Evolutionary conservation across 805 yeast species (phyloP).

Genomic region (Wickerhamomyces alni): DNA sequence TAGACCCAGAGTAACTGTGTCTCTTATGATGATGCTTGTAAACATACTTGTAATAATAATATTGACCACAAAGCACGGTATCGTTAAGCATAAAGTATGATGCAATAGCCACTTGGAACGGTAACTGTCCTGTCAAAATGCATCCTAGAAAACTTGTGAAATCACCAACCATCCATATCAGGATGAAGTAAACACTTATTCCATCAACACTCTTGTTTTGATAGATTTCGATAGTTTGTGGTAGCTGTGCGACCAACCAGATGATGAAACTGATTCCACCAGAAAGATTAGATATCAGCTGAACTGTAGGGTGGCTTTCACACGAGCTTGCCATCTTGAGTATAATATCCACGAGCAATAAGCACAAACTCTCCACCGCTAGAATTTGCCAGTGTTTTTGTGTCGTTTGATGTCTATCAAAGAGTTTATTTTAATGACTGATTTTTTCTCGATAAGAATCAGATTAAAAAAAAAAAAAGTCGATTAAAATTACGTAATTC

Average conservation of each 20-base stretch:
- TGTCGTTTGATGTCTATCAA: too few species aligned
- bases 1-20: slow-evolving; percentile 2
- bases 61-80: slow-evolving; percentile 60
- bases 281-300: slow-evolving; percentile 28
- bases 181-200: slow-evolving; percentile 44
- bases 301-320: slow-evolving; percentile 8
- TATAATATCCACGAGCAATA: background rate
- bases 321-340: slow-evolving; percentile 6
- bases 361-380: too few species aligned
- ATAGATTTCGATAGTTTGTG: slow-evolving; percentile 52
- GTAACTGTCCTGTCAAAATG: slow-evolving; percentile 64
- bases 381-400: too few species aligned
- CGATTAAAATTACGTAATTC: too few species aligned
- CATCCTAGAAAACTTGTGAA: slow-evolving; percentile 61
- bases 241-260: slow-evolving; percentile 45
- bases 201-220: slow-evolving; percentile 55
- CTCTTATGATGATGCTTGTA: slow-evolving; percentile 23
- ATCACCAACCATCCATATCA: slow-evolving; percentile 40
- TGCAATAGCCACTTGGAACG: slow-evolving; percentile 74
- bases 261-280: slow-evolving; percentile 40
- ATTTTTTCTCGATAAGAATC: too few species aligned
- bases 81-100: slow-evolving; percentile 73
- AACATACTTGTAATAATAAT: slow-evolving; percentile 50
- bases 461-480: too few species aligned
- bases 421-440: too few species aligned